A percentile compares a stretch with the other conserved stretches of the same genome.
Evolutionary conservation across 2,329 filamentous ascomycete genomes (phyloP).

Genomic region (Beauveria scarabaeidicola): DNA sequence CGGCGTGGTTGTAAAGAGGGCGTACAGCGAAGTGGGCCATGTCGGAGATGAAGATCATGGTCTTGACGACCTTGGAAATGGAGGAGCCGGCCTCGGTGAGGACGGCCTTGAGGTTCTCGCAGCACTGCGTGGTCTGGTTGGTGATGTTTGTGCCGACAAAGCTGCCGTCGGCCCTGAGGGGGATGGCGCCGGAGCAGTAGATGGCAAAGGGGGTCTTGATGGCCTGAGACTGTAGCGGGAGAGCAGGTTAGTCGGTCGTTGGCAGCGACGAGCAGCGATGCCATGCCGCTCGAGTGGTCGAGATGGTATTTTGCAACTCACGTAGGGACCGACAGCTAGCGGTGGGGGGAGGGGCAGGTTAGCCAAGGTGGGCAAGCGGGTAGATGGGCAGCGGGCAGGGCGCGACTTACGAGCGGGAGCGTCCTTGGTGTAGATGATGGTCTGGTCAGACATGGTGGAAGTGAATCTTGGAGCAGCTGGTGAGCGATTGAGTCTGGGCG

Average conservation of each 20-base stretch:
- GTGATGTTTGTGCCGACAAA: slow-evolving; percentile 51
- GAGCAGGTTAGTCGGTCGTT: slow-evolving; percentile 13
- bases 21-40: slow-evolving; percentile 75
- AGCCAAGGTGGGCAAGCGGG: slow-evolving; percentile 5
- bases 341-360: slow-evolving; percentile 3
- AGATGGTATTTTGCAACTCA: slow-evolving; percentile 28
- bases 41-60: slow-evolving; percentile 82
- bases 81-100: slow-evolving; percentile 72
- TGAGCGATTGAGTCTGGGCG: slow-evolving; percentile 1
- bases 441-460: slow-evolving; percentile 39
- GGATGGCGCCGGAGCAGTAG: slow-evolving; percentile 68
- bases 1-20: slow-evolving; percentile 7
- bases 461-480: slow-evolving; percentile 6
- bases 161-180: slow-evolving; percentile 48
- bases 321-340: slow-evolving; percentile 55
- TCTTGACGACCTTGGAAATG: slow-evolving; percentile 78
- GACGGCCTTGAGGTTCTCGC: slow-evolving; percentile 76
- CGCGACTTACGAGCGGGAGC: slow-evolving; percentile 46
- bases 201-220: slow-evolving; percentile 58
- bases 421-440: slow-evolving; percentile 48
- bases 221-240: slow-evolving; percentile 47
- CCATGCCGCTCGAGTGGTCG: background rate
- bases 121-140: slow-evolving; percentile 54
- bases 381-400: background rate
- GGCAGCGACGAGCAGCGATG: background rate